Percentiles rank a stretch among this genome's conserved stretches.
Evolutionary conservation across 2,329 filamentous ascomycete species (phyloP).

Genomic region (Penicillium crustosum): DNA sequence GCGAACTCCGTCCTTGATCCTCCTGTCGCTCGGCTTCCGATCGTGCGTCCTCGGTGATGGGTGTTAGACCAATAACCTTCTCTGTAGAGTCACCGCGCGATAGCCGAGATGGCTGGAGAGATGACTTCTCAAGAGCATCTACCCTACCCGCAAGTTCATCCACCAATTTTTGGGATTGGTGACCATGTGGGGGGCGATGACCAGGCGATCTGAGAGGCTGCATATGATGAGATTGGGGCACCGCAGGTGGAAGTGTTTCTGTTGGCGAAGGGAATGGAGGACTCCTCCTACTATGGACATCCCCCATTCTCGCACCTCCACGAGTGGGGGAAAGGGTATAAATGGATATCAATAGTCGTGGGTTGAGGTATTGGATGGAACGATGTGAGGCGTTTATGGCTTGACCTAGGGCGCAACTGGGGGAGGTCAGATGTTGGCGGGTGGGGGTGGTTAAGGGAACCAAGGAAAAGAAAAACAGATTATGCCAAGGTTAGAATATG

Average conservation of each 20-base stretch:
- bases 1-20: slow-evolving; percentile 36
- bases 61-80: slow-evolving; percentile 17
- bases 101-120: slow-evolving; percentile 15
- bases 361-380: slow-evolving; percentile 30
- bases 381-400: slow-evolving; percentile 35
- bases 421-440: slow-evolving; percentile 1
- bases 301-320: slow-evolving; percentile 38
- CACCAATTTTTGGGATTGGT: slow-evolving; percentile 14
- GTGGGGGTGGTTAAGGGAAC: background rate
- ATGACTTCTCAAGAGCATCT: slow-evolving; percentile 10
- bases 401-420: slow-evolving; percentile 23
- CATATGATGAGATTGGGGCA: slow-evolving; percentile 25
- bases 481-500: slow-evolving; percentile 7
- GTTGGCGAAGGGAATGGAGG: slow-evolving; percentile 43
- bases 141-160: slow-evolving; percentile 13
- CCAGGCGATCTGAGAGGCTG: slow-evolving; percentile 27
- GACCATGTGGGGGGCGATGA: slow-evolving; percentile 19
- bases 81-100: slow-evolving; percentile 27
- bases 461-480: slow-evolving; percentile 5
- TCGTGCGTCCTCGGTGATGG: slow-evolving; percentile 25
- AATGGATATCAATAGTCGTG: slow-evolving; percentile 25
- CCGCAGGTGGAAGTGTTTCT: slow-evolving; percentile 36
- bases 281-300: slow-evolving; percentile 40
- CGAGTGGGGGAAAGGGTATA: slow-evolving; percentile 31
- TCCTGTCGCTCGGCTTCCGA: slow-evolving; percentile 25